Base-by-base conservation (phyloP, 768 basidiomycete species). In the Kwoniella sp. region DNA sequence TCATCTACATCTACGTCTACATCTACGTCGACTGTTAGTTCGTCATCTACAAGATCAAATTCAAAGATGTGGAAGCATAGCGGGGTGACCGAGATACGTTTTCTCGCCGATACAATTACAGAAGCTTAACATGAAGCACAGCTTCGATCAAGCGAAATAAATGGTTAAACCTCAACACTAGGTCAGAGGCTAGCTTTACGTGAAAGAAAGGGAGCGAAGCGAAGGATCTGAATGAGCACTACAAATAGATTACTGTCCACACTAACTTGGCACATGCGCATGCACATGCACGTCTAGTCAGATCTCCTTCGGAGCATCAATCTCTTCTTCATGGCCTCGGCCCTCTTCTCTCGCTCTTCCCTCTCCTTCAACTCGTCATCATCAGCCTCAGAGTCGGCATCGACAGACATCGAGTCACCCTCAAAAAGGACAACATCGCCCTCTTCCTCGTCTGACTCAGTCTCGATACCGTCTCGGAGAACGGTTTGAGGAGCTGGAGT, bases 381-480 rank as follows among this genome's bases (percentile, higher is more conserved):
- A n/a, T 49, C 60, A 26, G 36, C 21, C 30, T 57, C 60, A 26
- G 26, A 48, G 53, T 48, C 54, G 24, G 40, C 61, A 17, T 68
- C 68, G 8, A 50, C 17, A 19, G 49, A 49, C 33, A 53, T 51
- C 37, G 56, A 46, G 22, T 71, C 71, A 10, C 69, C 69, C 22
- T 68, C 69, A 53, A 71, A 69, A 1, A 72, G 47, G 2, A 73
- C 65, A 1, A 71, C 63, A 36, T 73, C 72, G n/a, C 50, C 65
- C 25, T 64, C 61, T 29, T 67, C 71, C 26, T 71, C 69, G 47
- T 77, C 70, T 46, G 72, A 73, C 19, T 71, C 70, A 19, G 64
- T 57, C 51, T 70, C 69, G 19, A 67, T 55, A 1, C 71, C 72
- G 44, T 72, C 64, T 13, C 51, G 55, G 13, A 47, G 7, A 13